Base-by-base conservation (phyloP, 139 green algal genomes). In the Zygnema cylindricum region DNA sequence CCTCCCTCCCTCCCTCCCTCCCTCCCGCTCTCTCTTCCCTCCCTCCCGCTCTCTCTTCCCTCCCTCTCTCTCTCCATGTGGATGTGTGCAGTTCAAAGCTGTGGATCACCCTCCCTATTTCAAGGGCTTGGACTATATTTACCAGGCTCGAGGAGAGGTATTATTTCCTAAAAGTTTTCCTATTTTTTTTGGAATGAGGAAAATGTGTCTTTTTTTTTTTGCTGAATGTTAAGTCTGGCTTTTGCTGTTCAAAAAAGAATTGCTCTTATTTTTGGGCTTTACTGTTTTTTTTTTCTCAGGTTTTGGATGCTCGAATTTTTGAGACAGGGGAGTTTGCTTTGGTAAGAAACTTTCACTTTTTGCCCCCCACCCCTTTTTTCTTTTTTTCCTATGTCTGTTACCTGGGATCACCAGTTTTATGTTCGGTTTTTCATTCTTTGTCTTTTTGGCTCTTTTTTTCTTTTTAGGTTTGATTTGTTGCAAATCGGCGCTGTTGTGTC, bases 41-140 rank as follows among this genome's bases (percentile, higher is more conserved):
- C n/a, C n/a, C n/a, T n/a, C n/a, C n/a, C n/a, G n/a, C n/a, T n/a
- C n/a, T n/a, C n/a, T n/a, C n/a, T n/a, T n/a, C n/a, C n/a, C n/a
- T n/a, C n/a, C n/a, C n/a, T 79, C 11, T n/a, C 36, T 16, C 21
- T 16, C 11, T 79, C 11, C 71, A 16, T 7, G 3, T 3, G 71
- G 71, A 43, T 43, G 71, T 7, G 16, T 79, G 71, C 71, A 87
- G 78, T 90, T 89, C 85, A 88, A 85, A 39, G 85, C 85, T 55
- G 85, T 90, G 54, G 85, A 91, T 69, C 86, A 91, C 42, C 86
- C 86, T 1, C 82, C 41, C 23, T 85, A 89, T 55, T 91, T 89
- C 81, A 89, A 55, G 35, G 87, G 87, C 0, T 55, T 92, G 11
- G 88, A 93, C 76, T 92, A 92, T 87, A 93, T 92, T 32, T 92